Base-by-base conservation (phyloP, 306 rosid genomes). In the Dryas drummondii region DNA sequence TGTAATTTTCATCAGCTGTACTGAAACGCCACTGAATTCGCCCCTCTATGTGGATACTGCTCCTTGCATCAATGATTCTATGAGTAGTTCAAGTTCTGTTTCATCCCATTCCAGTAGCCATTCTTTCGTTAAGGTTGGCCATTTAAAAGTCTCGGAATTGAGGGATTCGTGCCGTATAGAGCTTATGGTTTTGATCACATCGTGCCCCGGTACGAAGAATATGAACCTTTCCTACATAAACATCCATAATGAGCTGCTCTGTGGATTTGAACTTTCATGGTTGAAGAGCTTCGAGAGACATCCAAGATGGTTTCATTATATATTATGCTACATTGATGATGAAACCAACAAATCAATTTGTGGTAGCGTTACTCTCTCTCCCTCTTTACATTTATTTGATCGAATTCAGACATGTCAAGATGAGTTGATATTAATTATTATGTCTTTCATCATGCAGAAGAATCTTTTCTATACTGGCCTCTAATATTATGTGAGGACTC, bases 261-360 rank as follows among this genome's bases (percentile, higher is more conserved):
- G 57, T 42, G 79, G 78, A 0, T 72, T 81, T 66, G 66, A 76
- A 65, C 78, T 81, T 71, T 12, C 79, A 10, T 79, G 83, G 75
- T 27, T 70, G 32, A n/a, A 2, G 0, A 9, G 15, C 44, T 12
- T 0, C 12, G 6, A 5, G 12, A 19, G 37, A 27, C 0, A 27
- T 27, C 1, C 0, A 27, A 27, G 37, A 27, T 27, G 37, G 37
- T 27, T 19, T 19, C 22, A 19, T 19, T 19, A 27, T 27, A 27
- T 1, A 27, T 0, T 0, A 27, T 27, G 40, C 37, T 17, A 19
- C 26, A 27, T 56, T 0, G 37, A 56, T 12, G 17, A 0, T 3
- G 12, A 56, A 7, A 56, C 60, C 32, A 55, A 55, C 11, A 55
- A 10, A 3, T 0, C 13, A 4, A 4, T 14, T 52, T 32, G 37